Evolutionary conservation across 2,329 filamentous ascomycete genomes (phyloP), one percentile per base, ranked within the genome.

Genomic region (Colletotrichum neosansevieriae): DNA sequence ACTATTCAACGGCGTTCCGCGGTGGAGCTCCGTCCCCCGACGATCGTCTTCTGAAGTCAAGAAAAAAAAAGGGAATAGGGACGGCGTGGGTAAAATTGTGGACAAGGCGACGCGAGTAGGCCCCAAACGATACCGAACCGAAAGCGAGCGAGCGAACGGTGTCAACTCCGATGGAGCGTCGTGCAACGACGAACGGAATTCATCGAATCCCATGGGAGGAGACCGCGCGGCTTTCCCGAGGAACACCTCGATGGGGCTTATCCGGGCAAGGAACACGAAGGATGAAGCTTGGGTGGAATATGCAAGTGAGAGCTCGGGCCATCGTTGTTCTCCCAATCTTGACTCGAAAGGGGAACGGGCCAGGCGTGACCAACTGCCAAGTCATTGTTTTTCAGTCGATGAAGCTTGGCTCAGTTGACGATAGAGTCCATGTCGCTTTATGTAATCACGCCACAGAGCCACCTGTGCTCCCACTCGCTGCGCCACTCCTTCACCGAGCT

Each of bases 281-380:
- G 44, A 50, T 38, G 57, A 38, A 15, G 32, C 57, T 45, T 49
- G 57, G 29, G 11, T n/a, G 21, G 9, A 9, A 47, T n/a, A 45
- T 24, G 21, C 21, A 24, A 24, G 4, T 3, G 21, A 24, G 21
- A 24, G 21, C 56, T 47, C 56, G 56, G 56, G 42, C 7, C 38
- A 29, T 63, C 38, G 50, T 32, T 47, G 42, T 44, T 53, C 49
- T 51, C 49, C 49, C 24, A 24, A 24, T 24, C 4, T 42, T 12
- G 51, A 10, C 32, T 57, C 15, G 19, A 58, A 50, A 50, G 54
- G 21, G 38, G 13, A 40, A 62, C 17, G 57, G 44, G 57, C 32
- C 57, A 59, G 49, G 19, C 4, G 24, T 59, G 57, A 59, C 57
- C 44, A 59, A 54, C 34, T 40, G 56, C 56, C 63, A 65, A 54